phyloP scores from a whole-genome alignment of 2,329 filamentous ascomycete species.

The Ceratocystis huliohia region DNA sequence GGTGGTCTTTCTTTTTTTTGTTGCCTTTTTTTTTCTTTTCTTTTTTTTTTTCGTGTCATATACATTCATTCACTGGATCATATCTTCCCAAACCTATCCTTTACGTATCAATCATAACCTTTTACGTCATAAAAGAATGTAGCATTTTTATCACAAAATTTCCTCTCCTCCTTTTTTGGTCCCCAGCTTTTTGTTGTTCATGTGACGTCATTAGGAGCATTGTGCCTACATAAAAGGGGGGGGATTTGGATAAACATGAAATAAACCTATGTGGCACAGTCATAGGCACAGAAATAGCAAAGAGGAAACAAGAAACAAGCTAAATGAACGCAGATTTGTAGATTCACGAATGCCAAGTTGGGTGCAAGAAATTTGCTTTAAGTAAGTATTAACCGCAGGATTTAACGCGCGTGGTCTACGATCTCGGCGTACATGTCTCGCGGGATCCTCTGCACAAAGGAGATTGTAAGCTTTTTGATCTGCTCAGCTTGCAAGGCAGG shows the following conservation, averaged over 20 bases:
- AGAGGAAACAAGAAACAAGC: no score
- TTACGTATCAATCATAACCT: not conserved
- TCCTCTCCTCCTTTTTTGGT: not conserved
- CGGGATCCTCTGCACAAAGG: conserved; percentile 79
- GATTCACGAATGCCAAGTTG: not conserved
- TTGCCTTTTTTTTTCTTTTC: not conserved
- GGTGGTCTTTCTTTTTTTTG: not conserved
- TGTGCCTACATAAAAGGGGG: no score
- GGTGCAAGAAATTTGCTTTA: no score
- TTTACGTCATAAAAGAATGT: not conserved
- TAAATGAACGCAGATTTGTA: no score
- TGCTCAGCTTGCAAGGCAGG: conserved; percentile 71
- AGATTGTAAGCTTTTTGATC: conserved; percentile 73
- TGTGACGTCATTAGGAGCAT: not conserved
- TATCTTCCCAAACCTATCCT: not conserved
- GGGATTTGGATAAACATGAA: no score
- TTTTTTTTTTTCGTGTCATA: not conserved
- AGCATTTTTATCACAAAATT: not conserved
- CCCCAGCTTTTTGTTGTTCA: not conserved
- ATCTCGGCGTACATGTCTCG: conserved; percentile 84
- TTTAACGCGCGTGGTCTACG: conserved; percentile 65
- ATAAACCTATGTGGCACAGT: no score
- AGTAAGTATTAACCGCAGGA: not conserved
- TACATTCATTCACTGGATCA: not conserved
- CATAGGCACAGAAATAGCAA: no score